Conservation (phyloP, 2,329 filamentous ascomycete species). For the Cladosporium austrohemisphaericum region DNA sequence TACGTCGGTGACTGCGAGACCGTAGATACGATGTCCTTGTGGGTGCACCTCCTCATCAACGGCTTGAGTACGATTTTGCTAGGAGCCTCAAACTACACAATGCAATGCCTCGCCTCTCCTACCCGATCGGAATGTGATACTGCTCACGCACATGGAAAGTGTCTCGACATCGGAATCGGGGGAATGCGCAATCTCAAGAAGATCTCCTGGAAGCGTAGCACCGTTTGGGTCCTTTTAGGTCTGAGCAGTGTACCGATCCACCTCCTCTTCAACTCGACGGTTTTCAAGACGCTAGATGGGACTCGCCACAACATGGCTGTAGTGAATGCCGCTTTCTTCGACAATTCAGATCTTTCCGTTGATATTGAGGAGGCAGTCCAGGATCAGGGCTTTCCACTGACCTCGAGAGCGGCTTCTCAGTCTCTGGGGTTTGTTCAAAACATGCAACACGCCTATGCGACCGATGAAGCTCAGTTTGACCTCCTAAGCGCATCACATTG, state of each 20-base stretch:
- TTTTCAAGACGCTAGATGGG: constrained; percentile 24
- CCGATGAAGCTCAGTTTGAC: constrained; percentile 6
- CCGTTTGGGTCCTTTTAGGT: constrained; percentile 26
- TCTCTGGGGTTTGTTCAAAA: not conserved
- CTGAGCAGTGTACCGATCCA: constrained; percentile 36
- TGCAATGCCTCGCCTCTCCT: constrained; percentile 52
- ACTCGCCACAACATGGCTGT: not conserved
- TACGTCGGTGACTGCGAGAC: constrained; percentile 25
- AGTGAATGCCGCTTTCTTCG: not conserved
- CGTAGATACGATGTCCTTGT: constrained; percentile 18
- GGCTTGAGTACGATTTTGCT: constrained; percentile 44
- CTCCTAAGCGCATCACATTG: constrained; percentile 17
- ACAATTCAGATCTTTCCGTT: not conserved
- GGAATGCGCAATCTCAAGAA: constrained; percentile 38
- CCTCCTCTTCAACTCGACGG: constrained; percentile 34
- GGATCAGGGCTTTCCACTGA: not conserved
- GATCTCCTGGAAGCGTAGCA: constrained; percentile 23
- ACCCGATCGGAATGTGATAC: constrained; percentile 48
- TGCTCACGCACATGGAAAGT: constrained; percentile 41
- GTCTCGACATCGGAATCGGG: constrained; percentile 46
- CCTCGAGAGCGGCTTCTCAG: not conserved
- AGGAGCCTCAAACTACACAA: constrained; percentile 48
- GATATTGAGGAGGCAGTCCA: not conserved
- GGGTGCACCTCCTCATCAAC: constrained; percentile 47
- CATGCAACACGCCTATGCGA: not conserved